Conservation (phyloP, 805 yeast species). For the Suhomyces sp. region DNA sequence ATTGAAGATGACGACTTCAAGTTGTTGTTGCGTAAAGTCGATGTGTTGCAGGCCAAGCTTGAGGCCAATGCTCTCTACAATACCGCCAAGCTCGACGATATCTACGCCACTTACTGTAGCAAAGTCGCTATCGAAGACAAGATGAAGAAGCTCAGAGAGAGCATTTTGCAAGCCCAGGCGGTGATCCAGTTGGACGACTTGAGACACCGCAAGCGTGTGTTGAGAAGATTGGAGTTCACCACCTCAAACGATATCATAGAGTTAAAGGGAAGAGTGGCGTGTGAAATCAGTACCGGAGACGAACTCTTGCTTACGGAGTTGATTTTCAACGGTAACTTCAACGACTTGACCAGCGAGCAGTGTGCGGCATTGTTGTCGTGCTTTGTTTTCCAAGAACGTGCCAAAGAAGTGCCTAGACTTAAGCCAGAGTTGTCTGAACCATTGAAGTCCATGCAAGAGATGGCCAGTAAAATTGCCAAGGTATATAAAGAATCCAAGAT, state of each 20-base stretch:
- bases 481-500: conserved; percentile 85
- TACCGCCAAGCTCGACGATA: conserved; percentile 56
- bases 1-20: conserved; percentile 79
- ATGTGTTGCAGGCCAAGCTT: conserved; percentile 74
- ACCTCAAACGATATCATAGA: conserved; percentile 87
- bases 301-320: conserved; percentile 85
- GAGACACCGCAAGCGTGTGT: conserved; percentile 87
- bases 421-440: conserved; percentile 94
- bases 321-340: conserved; percentile 93
- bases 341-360: conserved; percentile 82
- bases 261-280: conserved; percentile 95
- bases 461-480: conserved; percentile 89
- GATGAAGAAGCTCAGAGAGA: conserved; percentile 57
- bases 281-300: conserved; percentile 91
- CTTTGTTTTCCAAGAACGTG: conserved; percentile 95
- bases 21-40: conserved; percentile 69
- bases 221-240: conserved; percentile 88
- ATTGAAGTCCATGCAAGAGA: conserved; percentile 78
- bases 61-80: conserved; percentile 65
- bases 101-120: conserved; percentile 61
- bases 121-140: conserved; percentile 62
- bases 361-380: conserved; percentile 90
- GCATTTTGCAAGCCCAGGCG: conserved; percentile 80
- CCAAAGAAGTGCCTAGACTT: conserved; percentile 81
- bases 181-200: conserved; percentile 92